Conservation (phyloP, 129 eudicot species). For the Chrysanthemum lavandulifolium region DNA sequence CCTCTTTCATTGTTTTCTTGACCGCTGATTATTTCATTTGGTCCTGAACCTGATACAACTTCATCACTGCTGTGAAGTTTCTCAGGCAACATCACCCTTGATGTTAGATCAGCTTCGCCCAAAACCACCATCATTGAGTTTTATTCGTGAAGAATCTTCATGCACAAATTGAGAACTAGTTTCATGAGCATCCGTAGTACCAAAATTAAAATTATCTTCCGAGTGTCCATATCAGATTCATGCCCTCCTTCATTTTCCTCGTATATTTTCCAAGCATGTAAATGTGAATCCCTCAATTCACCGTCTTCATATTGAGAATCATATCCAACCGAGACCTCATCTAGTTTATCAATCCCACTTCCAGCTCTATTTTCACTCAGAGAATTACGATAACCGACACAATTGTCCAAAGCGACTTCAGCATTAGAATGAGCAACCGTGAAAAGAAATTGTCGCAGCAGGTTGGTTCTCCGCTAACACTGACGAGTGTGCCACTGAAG, state of each 20-base stretch:
- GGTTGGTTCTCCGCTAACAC: constrained; percentile 9
- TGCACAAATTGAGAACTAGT: neutral
- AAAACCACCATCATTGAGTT: constrained; percentile 4
- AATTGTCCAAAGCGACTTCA: constrained; percentile 5
- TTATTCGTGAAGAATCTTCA: constrained; percentile 16
- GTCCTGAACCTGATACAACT: constrained; percentile 25
- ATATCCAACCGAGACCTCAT: constrained; percentile 25
- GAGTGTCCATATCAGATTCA: constrained; percentile 22
- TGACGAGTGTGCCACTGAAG: neutral
- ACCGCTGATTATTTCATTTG: neutral
- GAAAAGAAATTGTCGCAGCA: constrained; percentile 19
- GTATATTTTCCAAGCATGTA: constrained; percentile 31
- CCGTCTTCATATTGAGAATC: constrained; percentile 55
- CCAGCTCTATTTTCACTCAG: constrained; percentile 20
- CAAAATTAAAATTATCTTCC: constrained; percentile 8
- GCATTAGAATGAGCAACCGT: constrained; percentile 4
- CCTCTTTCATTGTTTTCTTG: constrained; percentile 17
- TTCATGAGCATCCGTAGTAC: constrained; percentile 13
- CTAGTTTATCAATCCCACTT: constrained; percentile 21
- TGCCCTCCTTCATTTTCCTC: constrained; percentile 26
- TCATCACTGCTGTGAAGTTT: constrained; percentile 19
- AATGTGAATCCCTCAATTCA: constrained; percentile 37
- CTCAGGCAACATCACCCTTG: constrained; percentile 15
- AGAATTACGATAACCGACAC: constrained; percentile 23
- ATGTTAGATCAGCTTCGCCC: constrained; percentile 18